phyloP scores from a whole-genome alignment of 2,329 filamentous ascomycete species.

The Scedosporium boydii region DNA sequence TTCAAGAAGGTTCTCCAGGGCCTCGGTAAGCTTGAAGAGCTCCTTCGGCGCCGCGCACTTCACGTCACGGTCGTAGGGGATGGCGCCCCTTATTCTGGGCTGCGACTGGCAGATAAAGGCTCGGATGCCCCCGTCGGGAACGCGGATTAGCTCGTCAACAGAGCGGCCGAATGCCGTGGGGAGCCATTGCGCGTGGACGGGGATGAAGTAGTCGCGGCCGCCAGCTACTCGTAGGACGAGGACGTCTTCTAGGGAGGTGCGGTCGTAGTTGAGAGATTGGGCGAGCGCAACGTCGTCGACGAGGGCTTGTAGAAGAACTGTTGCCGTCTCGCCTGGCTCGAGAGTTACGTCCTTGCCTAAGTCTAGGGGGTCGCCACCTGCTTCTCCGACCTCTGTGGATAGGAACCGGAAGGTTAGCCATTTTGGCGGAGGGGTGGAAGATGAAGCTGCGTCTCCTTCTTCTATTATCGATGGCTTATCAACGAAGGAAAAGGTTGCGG shows the following conservation, averaged over 20 bases:
- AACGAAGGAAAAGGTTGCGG: conserved; percentile 71
- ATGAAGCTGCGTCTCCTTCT: conserved; percentile 13
- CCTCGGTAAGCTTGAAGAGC: conserved; percentile 80
- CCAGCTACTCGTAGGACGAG: conserved; percentile 74
- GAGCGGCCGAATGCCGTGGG: conserved; percentile 76
- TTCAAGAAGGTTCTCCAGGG: conserved; percentile 51
- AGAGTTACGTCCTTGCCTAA: conserved; percentile 51
- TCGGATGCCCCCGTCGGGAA: conserved; percentile 73
- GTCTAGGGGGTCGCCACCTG: conserved; percentile 15
- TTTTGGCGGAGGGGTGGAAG: conserved; percentile 23
- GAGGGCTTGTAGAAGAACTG: conserved; percentile 57
- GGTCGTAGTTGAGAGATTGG: conserved; percentile 61
- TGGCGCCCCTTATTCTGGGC: conserved; percentile 34
- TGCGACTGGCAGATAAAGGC: conserved; percentile 27
- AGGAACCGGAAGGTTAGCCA: conserved; percentile 68
- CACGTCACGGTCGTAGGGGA: conserved; percentile 47
- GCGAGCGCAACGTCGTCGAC: conserved; percentile 57
- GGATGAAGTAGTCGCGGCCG: conserved; percentile 87
- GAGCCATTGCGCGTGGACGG: conserved; percentile 68
- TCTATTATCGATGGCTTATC: conserved; percentile 51
- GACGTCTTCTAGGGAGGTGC: conserved; percentile 66
- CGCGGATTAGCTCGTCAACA: conserved; percentile 76
- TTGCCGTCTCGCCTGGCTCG: conserved; percentile 75
- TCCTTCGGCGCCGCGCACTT: conserved; percentile 79
- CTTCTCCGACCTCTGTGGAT: conserved; percentile 13